These are phyloP conservation scores for Globomyces pollinis-pini DNA, from an alignment of 192 early-diverging fungal species.

Conservation along the genomic window DNA sequence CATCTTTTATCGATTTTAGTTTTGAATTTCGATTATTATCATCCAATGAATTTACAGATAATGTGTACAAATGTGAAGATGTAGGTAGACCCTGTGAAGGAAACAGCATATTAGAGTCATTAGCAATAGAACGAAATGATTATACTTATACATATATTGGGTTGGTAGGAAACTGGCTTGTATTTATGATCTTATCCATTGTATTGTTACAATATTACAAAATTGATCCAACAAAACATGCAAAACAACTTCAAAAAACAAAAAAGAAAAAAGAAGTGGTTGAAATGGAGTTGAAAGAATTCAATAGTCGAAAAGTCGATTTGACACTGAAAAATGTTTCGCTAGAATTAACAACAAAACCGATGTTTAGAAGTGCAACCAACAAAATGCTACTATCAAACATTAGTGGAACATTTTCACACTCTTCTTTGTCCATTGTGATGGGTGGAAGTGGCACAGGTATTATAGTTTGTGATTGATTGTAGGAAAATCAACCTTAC, in stretches of 20 bases:
- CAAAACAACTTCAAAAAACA: background rate
- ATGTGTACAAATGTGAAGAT: conserved; percentile 26
- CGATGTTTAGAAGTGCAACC: background rate
- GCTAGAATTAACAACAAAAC: conserved; percentile 10
- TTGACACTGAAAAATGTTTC: background rate
- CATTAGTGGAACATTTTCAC: conserved; percentile 18
- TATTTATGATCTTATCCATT: conserved; percentile 19
- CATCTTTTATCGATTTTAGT: conserved; percentile 21
- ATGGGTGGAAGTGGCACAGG: conserved; percentile 35
- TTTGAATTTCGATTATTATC: conserved; percentile 25
- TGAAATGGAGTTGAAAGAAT: background rate
- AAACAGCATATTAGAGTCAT: conserved; percentile 15
- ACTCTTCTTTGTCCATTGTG: conserved; percentile 34
- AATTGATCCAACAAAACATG: conserved; percentile 8
- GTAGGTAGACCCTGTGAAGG: conserved; percentile 23
- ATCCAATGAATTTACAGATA: conserved; percentile 36
- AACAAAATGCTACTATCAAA: conserved; percentile 23
- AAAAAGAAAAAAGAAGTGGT: background rate
- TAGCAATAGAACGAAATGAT: conserved; percentile 21
- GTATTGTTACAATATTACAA: conserved; percentile 8
- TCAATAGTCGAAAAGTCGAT: background rate
- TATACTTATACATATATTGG: conserved; percentile 14
- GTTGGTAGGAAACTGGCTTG: conserved; percentile 16
- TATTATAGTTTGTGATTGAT: too few relatives aligned
- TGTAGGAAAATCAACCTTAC: conserved; percentile 35